A percentile compares a stretch with the other conserved stretches of the same genome.
Conservation (phyloP, 2,329 filamentous ascomycete species). For the Botrytis pseudocinerea region DNA sequence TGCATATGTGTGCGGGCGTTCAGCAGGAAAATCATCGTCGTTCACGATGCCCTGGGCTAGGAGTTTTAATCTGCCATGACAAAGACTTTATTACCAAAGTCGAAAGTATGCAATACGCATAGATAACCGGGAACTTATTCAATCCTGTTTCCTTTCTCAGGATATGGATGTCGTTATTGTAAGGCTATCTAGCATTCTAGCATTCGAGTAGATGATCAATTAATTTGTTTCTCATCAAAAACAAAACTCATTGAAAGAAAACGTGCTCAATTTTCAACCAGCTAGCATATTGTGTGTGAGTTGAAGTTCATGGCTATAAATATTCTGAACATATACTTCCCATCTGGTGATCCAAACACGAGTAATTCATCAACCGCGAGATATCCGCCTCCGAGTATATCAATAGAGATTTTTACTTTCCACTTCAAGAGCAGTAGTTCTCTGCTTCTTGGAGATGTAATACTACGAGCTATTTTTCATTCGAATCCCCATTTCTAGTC, state of each 20-base stretch:
- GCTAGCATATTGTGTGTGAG: too few relatives aligned
- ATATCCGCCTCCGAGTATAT: background rate
- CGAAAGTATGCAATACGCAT: background rate
- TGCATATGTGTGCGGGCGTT: background rate
- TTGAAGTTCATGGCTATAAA: too few relatives aligned
- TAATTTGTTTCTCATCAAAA: background rate
- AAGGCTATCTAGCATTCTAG: background rate
- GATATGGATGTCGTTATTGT: background rate
- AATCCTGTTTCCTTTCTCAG: background rate
- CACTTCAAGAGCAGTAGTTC: too few relatives aligned
- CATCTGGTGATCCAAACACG: background rate
- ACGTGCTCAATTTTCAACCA: too few relatives aligned
- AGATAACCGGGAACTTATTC: background rate
- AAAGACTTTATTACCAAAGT: background rate
- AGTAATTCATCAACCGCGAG: background rate
- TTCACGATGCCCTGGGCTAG: background rate
- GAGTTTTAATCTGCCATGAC: background rate
- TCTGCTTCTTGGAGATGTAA: too few relatives aligned
- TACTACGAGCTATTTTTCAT: background rate
- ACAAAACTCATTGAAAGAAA: fast-evolving
- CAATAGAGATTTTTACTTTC: background rate
- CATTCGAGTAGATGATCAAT: background rate
- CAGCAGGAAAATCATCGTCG: background rate
- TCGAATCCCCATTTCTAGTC: background rate
- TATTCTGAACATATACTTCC: background rate